These are phyloP conservation scores for Sporobolomyces phaffii DNA, from an alignment of 768 basidiomycete species.

Conservation along the genomic window DNA sequence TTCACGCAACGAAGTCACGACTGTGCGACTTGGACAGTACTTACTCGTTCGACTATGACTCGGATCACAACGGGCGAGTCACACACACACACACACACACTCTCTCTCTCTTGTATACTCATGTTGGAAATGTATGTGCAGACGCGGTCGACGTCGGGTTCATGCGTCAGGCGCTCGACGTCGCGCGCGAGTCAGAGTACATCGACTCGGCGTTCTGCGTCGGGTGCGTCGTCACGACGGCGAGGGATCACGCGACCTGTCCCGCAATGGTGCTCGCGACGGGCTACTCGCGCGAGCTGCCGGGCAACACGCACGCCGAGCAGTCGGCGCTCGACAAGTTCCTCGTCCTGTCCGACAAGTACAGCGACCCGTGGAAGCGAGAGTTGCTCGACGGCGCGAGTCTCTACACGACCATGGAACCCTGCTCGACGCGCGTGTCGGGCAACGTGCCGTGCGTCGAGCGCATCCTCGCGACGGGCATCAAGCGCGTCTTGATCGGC, in stretches of 20 bases:
- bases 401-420: conserved; percentile 93
- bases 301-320: conserved; percentile 95
- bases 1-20: no score
- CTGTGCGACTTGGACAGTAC: no score
- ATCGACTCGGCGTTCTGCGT: conserved; percentile 78
- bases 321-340: conserved; percentile 78
- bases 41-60: no score
- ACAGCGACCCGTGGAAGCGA: neutral
- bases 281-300: conserved; percentile 82
- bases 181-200: conserved; percentile 66
- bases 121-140: no score
- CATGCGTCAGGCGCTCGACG: conserved; percentile 61
- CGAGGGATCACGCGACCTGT: conserved; percentile 1
- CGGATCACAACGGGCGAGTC: no score
- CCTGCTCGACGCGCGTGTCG: conserved; percentile 82
- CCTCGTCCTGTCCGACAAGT: neutral
- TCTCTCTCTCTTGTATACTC: no score
- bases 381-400: conserved; percentile 58
- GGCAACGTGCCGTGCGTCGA: conserved; percentile 81
- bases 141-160: conserved; percentile 47
- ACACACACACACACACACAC: no score
- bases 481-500: conserved; percentile 77
- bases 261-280: conserved; percentile 55
- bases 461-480: conserved; percentile 63
- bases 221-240: conserved; percentile 62